Conservation (phyloP, 1,284 basidiomycete genomes). For the Cryptococcus maquisensis region DNA sequence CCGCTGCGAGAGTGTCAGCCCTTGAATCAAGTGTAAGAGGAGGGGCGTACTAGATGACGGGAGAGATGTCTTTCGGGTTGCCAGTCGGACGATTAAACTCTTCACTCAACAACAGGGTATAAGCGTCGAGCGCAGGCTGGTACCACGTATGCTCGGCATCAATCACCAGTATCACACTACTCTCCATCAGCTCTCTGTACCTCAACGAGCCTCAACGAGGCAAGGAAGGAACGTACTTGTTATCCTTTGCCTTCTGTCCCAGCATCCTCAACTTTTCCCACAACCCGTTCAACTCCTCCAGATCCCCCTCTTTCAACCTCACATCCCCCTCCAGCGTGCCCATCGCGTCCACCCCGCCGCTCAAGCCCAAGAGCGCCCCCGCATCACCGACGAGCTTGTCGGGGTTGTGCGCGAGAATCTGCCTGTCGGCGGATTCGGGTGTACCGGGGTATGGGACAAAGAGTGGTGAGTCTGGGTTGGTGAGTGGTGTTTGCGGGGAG, state of each 20-base stretch:
- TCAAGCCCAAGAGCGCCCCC: slow-evolving; percentile 19
- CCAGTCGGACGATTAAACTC: slow-evolving; percentile 61
- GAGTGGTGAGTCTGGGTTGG: slow-evolving; percentile 14
- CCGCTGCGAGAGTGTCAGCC: slow-evolving; percentile 49
- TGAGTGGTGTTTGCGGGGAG: slow-evolving; percentile 23
- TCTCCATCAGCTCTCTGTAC: slow-evolving; percentile 10
- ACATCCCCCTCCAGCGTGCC: slow-evolving; percentile 25
- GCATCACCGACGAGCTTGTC: slow-evolving; percentile 3
- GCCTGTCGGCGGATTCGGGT: slow-evolving; percentile 43
- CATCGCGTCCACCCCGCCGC: slow-evolving; percentile 24
- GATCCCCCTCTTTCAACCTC: slow-evolving; percentile 51
- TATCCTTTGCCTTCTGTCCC: slow-evolving; percentile 58
- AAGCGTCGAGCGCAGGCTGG: slow-evolving; percentile 75
- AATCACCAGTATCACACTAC: slow-evolving; percentile 58
- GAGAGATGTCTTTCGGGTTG: slow-evolving; percentile 19
- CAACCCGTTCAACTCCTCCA: slow-evolving; percentile 59
- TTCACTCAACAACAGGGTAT: slow-evolving; percentile 67
- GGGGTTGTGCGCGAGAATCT: slow-evolving; percentile 26
- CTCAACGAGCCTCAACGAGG: too few species aligned
- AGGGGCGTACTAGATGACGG: slow-evolving; percentile 34
- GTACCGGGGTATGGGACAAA: slow-evolving; percentile 63
- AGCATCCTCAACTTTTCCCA: slow-evolving; percentile 60
- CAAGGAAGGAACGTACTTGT: slow-evolving; percentile 29
- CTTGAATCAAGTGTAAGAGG: neutral
- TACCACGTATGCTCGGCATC: slow-evolving; percentile 81